Conservation (phyloP, 2,329 filamentous ascomycete genomes). For the Ophiostoma piceae region DNA sequence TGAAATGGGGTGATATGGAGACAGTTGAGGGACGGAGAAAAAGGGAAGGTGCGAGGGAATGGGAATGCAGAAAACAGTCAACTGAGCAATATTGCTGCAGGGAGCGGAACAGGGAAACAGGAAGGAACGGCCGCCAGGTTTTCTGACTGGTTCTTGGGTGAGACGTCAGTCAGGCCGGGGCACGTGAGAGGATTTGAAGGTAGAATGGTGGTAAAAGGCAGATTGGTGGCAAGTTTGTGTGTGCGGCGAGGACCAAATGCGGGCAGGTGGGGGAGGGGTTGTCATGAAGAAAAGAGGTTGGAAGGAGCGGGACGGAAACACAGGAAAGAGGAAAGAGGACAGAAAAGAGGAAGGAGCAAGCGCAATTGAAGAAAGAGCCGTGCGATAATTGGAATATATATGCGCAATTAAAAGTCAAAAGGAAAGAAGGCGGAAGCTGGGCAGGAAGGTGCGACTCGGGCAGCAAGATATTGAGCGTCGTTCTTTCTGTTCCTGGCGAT, state of each 20-base stretch:
- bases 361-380: neutral
- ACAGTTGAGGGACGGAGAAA: neutral
- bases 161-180: neutral
- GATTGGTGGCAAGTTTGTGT: neutral
- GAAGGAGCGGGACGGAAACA: neutral
- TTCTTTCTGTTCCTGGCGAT: neutral
- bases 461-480: neutral
- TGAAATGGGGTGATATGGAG: neutral
- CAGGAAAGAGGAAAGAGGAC: neutral
- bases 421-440: neutral
- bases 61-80: constrained; percentile 12
- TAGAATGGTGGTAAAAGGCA: neutral
- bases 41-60: constrained; percentile 19
- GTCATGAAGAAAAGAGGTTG: constrained; percentile 16
- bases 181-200: constrained; percentile 1
- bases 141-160: constrained; percentile 1
- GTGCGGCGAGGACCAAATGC: constrained; percentile 17
- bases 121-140: constrained; percentile 11
- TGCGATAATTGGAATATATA: neutral
- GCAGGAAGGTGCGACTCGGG: constrained; percentile 6
- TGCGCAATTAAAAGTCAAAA: neutral
- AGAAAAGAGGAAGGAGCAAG: neutral
- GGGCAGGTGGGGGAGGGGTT: constrained; percentile 27
- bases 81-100: constrained; percentile 11
- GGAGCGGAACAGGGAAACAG: neutral